Evolutionary conservation across 495 filamentous ascomycete species (phyloP), one percentile per base, ranked within the genome.

Genomic region (Neurospora sp.): DNA sequence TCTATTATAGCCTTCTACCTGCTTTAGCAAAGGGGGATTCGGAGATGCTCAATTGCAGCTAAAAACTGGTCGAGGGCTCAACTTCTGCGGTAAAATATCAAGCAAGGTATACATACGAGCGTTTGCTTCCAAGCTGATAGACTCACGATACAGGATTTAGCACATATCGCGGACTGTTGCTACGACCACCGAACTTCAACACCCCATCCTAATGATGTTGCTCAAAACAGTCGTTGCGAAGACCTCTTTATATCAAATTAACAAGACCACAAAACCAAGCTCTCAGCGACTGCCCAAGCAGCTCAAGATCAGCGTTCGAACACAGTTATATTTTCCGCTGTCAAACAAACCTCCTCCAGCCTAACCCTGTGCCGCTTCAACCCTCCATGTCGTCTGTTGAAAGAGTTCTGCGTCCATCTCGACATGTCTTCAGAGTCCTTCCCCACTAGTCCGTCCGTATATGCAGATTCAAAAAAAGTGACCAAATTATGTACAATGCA

Each of bases 401-500:
- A 19, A 66, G 54, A 34, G 28, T 34, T 66, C 54, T 1, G 28
- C 54, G 54, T 66, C 54, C 54, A 66, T 66, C 31, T 34, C 28
- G 28, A 66, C 54, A 66, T 66, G 54, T 66, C 54, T 66, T 36
- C 54, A 34, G 28, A 66, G 28, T 36, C 15, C 28, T 34, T 66
- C 54, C 54, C 54, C 15, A 36, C 54, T 36, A 66, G 28, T 28
- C 54, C 54, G 34, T 66, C 43, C 40, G 69, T 71, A 69, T 75
- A 59, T 69, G 71, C 62, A 39, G 70, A 75, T 69, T 59, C 31
- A 10, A 72, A 72, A 59, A 54, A 31, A 66, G 1, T 3, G 28
- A 66, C 70, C 17, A 38, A 71, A 73, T 54, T 72, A 72, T 76
- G 71, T 74, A 76, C 73, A 74, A 42, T 70, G 36, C 17, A 39